A percentile compares a stretch with the other conserved stretches of the same genome.
phyloP scores from a whole-genome alignment of 1,284 basidiomycete species.

The Puccinia hordei region DNA sequence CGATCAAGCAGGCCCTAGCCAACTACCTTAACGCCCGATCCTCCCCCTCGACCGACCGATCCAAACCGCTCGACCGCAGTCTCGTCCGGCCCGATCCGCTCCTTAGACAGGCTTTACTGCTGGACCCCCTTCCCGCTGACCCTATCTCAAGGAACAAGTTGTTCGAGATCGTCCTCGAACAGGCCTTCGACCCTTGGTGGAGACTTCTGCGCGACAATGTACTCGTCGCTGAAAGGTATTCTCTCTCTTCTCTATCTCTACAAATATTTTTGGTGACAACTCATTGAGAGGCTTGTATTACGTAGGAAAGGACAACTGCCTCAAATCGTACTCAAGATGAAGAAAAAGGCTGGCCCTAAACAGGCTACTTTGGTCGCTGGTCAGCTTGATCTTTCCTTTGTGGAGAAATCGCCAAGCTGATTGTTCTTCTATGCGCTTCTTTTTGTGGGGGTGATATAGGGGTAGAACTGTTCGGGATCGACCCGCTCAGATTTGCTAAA shows the following conservation, averaged over 20 bases:
- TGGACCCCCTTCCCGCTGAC: too few relatives aligned
- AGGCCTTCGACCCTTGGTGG: slow-evolving; percentile 35
- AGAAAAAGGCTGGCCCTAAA: slow-evolving; percentile 19
- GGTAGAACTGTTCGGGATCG: slow-evolving; percentile 31
- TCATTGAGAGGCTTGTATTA: too few relatives aligned
- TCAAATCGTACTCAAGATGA: slow-evolving; percentile 11
- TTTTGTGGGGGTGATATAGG: not conserved
- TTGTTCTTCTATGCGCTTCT: not conserved
- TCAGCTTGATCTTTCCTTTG: not conserved
- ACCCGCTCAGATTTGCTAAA: slow-evolving; percentile 21
- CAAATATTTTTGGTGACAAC: not conserved
- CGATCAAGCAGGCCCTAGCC: not conserved
- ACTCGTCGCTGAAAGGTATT: slow-evolving; percentile 5
- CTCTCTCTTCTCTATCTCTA: not conserved
- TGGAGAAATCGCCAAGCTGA: too few relatives aligned
- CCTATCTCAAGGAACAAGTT: not conserved
- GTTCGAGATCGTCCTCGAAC: not conserved
- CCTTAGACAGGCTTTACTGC: not conserved
- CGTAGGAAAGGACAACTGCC: slow-evolving; percentile 27
- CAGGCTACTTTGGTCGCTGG: slow-evolving; percentile 30
- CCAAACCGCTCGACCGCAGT: not conserved
- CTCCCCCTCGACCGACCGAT: not conserved
- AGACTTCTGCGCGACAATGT: slow-evolving; percentile 2
- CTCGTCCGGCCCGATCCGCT: not conserved
- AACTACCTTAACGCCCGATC: not conserved